phyloP scores from a whole-genome alignment of 164 flowering plant species.

The Dillenia suffruticosa region DNA sequence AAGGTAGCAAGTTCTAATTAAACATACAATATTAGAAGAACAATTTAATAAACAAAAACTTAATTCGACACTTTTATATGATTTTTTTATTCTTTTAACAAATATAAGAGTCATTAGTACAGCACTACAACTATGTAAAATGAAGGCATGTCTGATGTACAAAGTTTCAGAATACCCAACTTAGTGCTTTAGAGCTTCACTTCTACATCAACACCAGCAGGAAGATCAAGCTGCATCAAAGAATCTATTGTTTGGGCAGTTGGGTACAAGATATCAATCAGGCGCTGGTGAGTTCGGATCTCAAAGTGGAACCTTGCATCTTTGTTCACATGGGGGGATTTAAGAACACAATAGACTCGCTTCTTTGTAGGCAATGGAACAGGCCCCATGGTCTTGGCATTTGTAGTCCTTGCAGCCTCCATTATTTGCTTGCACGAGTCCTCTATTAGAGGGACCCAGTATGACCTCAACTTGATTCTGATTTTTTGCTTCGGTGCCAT shows the following conservation, averaged over 20 bases:
- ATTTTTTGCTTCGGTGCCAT: conserved; percentile 90
- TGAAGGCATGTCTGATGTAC: too few relatives aligned
- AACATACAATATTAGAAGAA: too few relatives aligned
- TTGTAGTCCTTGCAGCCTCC: conserved; percentile 89
- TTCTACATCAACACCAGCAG: conserved; percentile 97
- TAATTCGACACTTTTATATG: too few relatives aligned
- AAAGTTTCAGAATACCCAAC: too few relatives aligned
- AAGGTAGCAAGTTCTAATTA: too few relatives aligned
- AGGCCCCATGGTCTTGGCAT: conserved; percentile 94
- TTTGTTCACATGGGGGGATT: conserved; percentile 95
- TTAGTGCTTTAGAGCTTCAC: conserved; percentile 59
- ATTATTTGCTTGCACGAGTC: conserved; percentile 95
- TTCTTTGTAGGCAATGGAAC: conserved; percentile 93
- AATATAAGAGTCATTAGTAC: too few relatives aligned
- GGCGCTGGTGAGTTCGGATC: conserved; percentile 92
- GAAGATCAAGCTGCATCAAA: conserved; percentile 92
- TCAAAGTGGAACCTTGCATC: conserved; percentile 96
- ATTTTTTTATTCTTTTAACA: too few relatives aligned
- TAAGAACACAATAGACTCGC: conserved; percentile 80
- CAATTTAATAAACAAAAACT: too few relatives aligned
- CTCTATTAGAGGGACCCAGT: conserved; percentile 84
- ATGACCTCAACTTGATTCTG: conserved; percentile 87
- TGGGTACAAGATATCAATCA: conserved; percentile 87
- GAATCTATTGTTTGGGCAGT: conserved; percentile 96
- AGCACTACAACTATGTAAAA: too few relatives aligned